Base-by-base conservation (phyloP, 2,329 filamentous ascomycete species). In the Ophiosphaerella narmari region DNA sequence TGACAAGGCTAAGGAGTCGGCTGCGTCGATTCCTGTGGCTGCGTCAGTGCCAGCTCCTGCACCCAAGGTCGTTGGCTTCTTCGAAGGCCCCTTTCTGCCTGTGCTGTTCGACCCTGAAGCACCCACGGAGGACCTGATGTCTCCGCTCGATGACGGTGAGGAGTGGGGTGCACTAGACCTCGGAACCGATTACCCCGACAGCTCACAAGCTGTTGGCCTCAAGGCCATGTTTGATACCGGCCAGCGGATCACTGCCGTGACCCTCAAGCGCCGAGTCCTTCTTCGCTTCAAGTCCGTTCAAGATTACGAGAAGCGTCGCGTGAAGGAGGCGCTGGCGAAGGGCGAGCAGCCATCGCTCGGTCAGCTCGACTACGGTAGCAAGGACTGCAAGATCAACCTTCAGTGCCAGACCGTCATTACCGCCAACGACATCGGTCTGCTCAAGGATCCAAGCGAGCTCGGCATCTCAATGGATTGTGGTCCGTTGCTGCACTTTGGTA, bases 361-460 rank as follows among this genome's bases (percentile, higher is more conserved):
- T 16, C 56, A 59, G 32, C 41, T 57, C 4, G 46, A 54, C 24
- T 59, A 59, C 33, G 56, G 56, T 23, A 59, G 54, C 31, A 40
- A 34, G 9, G 36, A 48, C 39, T 40, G 39, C 44, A 56, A 48
- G 48, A 46, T 59, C 31, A 43, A 45, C 13, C 41, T 59, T 2
- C 48, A 50, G 21, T 43, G 35, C 13, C 39, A 37, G 1, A 18
- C 29, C 4, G n/a, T 45, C 34, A 54, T 57, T 35, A 47, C 38
- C 14, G 16, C 41, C 1, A 5, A 45, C 31, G 40, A 59, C 8
- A 46, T 59, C 29, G 56, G 56, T n/a, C 52, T 34, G 18, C 9
- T 45, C n/a, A 40, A 50, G 16, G 37, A 52, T 29, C 37, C 47
- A 11, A 42, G 37, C 31, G 32, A 37, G 23, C 21, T 57, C 14